phyloP scores from a whole-genome alignment of 2,329 filamentous ascomycete species.

The Penicillium sumatraense region DNA sequence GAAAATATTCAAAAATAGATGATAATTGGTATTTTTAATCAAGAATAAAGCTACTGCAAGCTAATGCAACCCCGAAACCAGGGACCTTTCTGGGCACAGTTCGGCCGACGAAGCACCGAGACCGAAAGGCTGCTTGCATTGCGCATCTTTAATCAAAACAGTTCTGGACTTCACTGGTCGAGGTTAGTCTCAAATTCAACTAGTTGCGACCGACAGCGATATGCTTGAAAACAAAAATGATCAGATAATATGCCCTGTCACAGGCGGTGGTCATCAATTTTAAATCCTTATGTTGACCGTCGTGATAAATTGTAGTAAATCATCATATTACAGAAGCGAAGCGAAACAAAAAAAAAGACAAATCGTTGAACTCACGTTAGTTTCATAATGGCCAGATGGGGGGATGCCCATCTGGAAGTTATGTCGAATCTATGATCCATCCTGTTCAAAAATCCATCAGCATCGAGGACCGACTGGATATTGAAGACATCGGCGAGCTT shows the following conservation, averaged over 20 bases:
- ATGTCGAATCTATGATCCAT: constrained; percentile 6
- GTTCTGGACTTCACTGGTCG: constrained; percentile 11
- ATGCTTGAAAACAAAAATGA: constrained; percentile 7
- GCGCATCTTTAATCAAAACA: neutral
- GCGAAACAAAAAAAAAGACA: constrained; percentile 1
- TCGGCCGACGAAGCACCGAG: neutral
- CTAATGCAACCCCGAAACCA: neutral
- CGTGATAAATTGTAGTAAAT: constrained; percentile 72
- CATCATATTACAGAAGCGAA: constrained; percentile 62
- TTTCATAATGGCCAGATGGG: neutral
- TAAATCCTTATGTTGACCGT: constrained; percentile 81
- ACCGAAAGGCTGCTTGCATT: neutral
- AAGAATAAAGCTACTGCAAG: neutral
- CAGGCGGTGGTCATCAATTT: constrained; percentile 78
- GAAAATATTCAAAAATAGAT: neutral
- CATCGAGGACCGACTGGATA: constrained; percentile 25
- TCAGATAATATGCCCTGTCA: constrained; percentile 67
- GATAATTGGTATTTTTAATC: neutral
- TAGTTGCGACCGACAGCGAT: constrained; percentile 17
- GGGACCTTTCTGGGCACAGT: neutral
- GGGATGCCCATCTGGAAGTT: constrained; percentile 8
- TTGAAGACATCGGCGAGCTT: constrained; percentile 18
- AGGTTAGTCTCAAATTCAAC: constrained; percentile 22
- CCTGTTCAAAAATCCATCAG: constrained; percentile 34
- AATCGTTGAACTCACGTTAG: constrained; percentile 25